Conservation (phyloP, 495 filamentous ascomycete genomes). For the Tirmania nivea region DNA sequence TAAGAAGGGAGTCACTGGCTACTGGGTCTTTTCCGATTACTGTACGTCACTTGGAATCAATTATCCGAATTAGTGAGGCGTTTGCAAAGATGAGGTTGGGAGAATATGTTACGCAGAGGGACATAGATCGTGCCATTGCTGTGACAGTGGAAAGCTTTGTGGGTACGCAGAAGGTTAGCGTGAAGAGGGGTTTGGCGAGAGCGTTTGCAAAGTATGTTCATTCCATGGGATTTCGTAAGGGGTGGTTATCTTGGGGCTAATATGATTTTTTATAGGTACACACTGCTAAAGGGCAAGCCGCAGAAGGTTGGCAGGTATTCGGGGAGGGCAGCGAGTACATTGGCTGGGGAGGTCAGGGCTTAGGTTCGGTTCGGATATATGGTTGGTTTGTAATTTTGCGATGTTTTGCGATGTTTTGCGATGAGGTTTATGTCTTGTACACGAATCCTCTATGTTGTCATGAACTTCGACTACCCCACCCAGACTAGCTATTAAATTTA, state of each 20-base stretch:
- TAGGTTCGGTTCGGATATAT: too few species aligned
- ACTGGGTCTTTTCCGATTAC: constrained; percentile 97
- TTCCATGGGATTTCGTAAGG: too few species aligned
- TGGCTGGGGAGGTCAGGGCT: too few species aligned
- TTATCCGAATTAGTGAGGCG: constrained; percentile 89
- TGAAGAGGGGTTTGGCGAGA: constrained; percentile 87
- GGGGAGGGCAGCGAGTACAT: neutral
- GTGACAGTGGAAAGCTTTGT: constrained; percentile 95
- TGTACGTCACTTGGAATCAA: constrained; percentile 89
- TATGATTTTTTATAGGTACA: neutral
- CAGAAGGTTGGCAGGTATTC: neutral
- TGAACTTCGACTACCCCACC: too few species aligned
- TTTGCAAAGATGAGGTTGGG: constrained; percentile 94
- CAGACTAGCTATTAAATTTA: too few species aligned
- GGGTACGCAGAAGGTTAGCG: constrained; percentile 86
- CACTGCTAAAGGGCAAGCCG: neutral
- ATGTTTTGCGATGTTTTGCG: too few species aligned
- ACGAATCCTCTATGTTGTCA: too few species aligned
- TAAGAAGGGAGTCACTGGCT: constrained; percentile 75
- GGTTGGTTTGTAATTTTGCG: too few species aligned
- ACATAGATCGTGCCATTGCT: constrained; percentile 93
- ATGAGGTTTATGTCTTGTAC: too few species aligned
- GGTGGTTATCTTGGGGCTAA: too few species aligned
- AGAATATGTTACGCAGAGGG: constrained; percentile 69
- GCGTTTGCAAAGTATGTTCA: constrained; percentile 84